phyloP scores from a whole-genome alignment of 2,329 filamentous ascomycete genomes.

The Lasiodiplodia citricola region DNA sequence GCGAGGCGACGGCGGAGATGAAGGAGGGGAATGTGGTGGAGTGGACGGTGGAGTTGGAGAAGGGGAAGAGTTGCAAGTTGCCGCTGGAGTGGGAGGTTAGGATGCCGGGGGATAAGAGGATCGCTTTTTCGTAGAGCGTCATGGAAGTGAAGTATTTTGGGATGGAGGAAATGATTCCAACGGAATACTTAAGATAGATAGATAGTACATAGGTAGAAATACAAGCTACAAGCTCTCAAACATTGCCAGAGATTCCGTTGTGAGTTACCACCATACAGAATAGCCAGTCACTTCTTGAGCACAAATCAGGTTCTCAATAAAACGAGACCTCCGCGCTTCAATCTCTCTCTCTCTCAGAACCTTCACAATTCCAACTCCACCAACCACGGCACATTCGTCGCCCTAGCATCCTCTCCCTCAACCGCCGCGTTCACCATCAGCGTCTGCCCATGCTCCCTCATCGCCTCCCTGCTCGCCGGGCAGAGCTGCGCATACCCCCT shows the following conservation, averaged over 20 bases:
- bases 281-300: too few relatives aligned
- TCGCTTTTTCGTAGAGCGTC: slow-evolving; percentile 29
- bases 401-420: slow-evolving; percentile 55
- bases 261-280: too few relatives aligned
- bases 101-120: slow-evolving; percentile 58
- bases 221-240: not conserved
- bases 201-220: not conserved
- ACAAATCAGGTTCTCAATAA: too few relatives aligned
- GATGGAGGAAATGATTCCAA: not conserved
- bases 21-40: slow-evolving; percentile 32
- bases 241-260: not conserved
- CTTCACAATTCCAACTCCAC: slow-evolving; percentile 46
- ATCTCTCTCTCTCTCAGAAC: too few relatives aligned
- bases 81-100: slow-evolving; percentile 66
- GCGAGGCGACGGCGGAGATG: slow-evolving; percentile 23
- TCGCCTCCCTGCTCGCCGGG: not conserved
- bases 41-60: slow-evolving; percentile 36
- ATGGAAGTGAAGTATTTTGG: not conserved
- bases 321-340: too few relatives aligned
- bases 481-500: slow-evolving; percentile 9
- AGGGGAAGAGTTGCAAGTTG: slow-evolving; percentile 63
- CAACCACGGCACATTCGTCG: slow-evolving; percentile 60
- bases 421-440: slow-evolving; percentile 65
- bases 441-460: slow-evolving; percentile 49
- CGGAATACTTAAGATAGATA: not conserved